Evolutionary conservation across 352 stramenopile genomes (phyloP).

Genomic region (Globisporangium irregulare): DNA sequence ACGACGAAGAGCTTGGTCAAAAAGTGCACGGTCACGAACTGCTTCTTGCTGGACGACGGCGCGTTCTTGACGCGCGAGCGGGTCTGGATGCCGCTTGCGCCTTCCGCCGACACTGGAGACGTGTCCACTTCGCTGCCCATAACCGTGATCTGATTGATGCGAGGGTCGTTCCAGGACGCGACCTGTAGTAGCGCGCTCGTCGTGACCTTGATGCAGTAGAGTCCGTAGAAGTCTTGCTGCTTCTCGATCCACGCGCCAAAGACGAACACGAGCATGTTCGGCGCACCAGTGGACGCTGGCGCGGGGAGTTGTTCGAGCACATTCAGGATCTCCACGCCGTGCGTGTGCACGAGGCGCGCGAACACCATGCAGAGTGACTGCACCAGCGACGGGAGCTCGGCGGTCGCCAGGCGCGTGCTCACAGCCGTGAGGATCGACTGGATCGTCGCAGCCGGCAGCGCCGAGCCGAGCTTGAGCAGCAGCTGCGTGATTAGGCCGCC

Average conservation of each 20-base stretch:
- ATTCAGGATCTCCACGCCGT: constrained; percentile 63
- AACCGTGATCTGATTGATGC: constrained; percentile 63
- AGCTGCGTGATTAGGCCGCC: constrained; percentile 82
- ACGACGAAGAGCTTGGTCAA: constrained; percentile 75
- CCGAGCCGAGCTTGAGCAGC: constrained; percentile 58
- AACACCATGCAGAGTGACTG: constrained; percentile 85
- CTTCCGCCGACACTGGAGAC: constrained; percentile 5
- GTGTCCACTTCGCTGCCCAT: constrained; percentile 45
- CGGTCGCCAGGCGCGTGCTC: constrained; percentile 55
- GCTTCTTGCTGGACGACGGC: constrained; percentile 22
- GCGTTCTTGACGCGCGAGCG: constrained; percentile 51
- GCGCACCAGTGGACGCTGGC: constrained; percentile 19
- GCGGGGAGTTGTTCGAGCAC: constrained; percentile 67
- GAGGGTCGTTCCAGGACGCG: constrained; percentile 69
- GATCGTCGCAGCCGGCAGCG: constrained; percentile 58
- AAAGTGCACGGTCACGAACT: constrained; percentile 70
- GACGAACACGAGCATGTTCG: constrained; percentile 77
- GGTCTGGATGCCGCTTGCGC: constrained; percentile 38
- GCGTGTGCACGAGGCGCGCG: constrained; percentile 71
- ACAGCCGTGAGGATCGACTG: constrained; percentile 77
- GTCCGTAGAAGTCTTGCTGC: constrained; percentile 79
- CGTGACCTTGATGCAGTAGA: constrained; percentile 84
- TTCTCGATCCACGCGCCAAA: constrained; percentile 83
- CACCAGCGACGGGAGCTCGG: constrained; percentile 68
- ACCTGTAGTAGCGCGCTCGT: constrained; percentile 73